Conservation (phyloP, 2,329 filamentous ascomycete species). For the Calonectria pseudoturangicola region DNA sequence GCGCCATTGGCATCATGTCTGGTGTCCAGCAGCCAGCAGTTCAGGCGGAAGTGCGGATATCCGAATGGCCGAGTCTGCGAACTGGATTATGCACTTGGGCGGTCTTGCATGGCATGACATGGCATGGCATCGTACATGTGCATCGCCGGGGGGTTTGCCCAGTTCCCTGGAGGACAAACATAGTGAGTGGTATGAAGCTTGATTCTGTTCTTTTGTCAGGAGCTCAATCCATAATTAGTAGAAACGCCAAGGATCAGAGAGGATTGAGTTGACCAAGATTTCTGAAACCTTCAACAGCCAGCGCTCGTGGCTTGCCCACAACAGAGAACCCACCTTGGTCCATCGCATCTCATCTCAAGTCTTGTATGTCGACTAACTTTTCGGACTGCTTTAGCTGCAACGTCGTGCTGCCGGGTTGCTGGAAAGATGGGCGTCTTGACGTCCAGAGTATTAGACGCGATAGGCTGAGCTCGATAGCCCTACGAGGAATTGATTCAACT, state of each 20-base stretch:
- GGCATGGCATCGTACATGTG: slow-evolving; percentile 22
- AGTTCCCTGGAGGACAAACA: slow-evolving; percentile 1
- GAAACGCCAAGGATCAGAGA: slow-evolving; percentile 4
- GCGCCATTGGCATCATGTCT: slow-evolving; percentile 24
- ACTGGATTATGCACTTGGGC: slow-evolving; percentile 31
- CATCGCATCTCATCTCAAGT: slow-evolving; percentile 4
- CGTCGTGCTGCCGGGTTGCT: slow-evolving; percentile 15
- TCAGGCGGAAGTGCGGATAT: slow-evolving; percentile 35
- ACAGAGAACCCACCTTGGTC: slow-evolving; percentile 13
- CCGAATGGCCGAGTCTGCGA: slow-evolving; percentile 30
- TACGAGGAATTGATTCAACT: slow-evolving; percentile 17
- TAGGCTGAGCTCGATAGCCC: slow-evolving; percentile 18
- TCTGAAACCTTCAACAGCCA: slow-evolving; percentile 40
- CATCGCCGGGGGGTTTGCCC: slow-evolving; percentile 20
- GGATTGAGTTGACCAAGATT: slow-evolving; percentile 10
- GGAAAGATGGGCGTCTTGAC: background rate
- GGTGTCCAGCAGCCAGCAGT: slow-evolving; percentile 11
- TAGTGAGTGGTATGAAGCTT: background rate
- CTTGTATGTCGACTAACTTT: background rate
- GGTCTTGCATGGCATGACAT: slow-evolving; percentile 22
- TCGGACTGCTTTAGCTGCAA: slow-evolving; percentile 20
- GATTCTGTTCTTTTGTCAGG: background rate
- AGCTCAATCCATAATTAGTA: background rate
- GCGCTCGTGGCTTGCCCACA: slow-evolving; percentile 21
- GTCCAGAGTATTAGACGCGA: slow-evolving; percentile 25